A percentile compares a stretch with the other conserved stretches of the same genome.
Evolutionary conservation across 169 alveolate species (phyloP).

Genomic region (Plasmodium reichenowi): DNA sequence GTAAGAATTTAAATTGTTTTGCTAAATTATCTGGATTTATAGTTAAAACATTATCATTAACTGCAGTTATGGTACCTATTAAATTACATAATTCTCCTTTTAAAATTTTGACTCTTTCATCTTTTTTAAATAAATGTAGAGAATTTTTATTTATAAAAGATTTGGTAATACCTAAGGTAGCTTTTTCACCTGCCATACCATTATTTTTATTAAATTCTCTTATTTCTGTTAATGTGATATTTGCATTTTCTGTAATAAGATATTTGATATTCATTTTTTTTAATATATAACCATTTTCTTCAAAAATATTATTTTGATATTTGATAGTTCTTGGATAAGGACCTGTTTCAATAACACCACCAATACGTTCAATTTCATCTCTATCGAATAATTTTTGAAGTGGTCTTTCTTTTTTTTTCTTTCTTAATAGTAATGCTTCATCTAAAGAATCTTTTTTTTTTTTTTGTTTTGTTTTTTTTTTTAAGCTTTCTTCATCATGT

Average conservation of each 20-base stretch:
- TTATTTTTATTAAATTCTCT: slow-evolving; percentile 81
- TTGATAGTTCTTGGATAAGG: slow-evolving; percentile 89
- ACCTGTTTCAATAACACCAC: slow-evolving; percentile 90
- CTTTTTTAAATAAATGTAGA: slow-evolving; percentile 84
- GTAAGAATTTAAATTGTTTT: slow-evolving; percentile 82
- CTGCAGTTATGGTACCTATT: slow-evolving; percentile 83
- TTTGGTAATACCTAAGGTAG: slow-evolving; percentile 76
- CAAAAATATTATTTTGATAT: slow-evolving; percentile 87
- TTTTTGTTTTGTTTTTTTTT: neutral
- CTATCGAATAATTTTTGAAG: slow-evolving; percentile 86
- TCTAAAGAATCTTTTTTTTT: slow-evolving; percentile 30
- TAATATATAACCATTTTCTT: slow-evolving; percentile 88
- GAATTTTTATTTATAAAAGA: slow-evolving; percentile 72
- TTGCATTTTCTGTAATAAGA: slow-evolving; percentile 84
- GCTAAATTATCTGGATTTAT: slow-evolving; percentile 86
- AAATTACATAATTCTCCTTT: slow-evolving; percentile 86
- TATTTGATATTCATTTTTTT: slow-evolving; percentile 85
- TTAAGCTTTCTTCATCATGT: neutral
- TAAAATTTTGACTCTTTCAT: slow-evolving; percentile 86
- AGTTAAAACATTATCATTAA: slow-evolving; percentile 83
- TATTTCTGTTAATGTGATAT: slow-evolving; percentile 84
- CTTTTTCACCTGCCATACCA: slow-evolving; percentile 77
- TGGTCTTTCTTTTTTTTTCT: slow-evolving; percentile 79
- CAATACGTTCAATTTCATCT: slow-evolving; percentile 86
- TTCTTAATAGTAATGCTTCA: slow-evolving; percentile 66